Evolutionary conservation across 164 flowering plant genomes (phyloP).

Genomic region (Buxus sempervirens): DNA sequence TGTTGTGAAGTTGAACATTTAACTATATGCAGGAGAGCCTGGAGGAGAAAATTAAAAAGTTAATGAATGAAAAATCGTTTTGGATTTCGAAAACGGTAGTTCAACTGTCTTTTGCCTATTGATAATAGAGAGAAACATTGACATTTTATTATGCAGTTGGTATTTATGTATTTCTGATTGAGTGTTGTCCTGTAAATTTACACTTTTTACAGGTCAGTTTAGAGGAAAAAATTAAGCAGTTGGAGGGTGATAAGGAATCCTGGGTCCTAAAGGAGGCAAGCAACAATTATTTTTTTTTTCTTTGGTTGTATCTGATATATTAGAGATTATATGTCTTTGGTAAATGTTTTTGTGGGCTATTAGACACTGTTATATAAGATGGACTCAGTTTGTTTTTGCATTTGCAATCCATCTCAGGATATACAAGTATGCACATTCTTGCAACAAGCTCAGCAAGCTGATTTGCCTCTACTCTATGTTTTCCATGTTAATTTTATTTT

Average conservation of each 20-base stretch:
- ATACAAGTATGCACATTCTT: no score
- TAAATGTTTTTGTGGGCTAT: neutral
- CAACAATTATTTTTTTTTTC: neutral
- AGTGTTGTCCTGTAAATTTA: neutral
- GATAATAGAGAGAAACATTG: neutral
- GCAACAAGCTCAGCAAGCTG: no score
- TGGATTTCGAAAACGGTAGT: slow-evolving; percentile 26
- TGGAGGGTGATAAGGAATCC: slow-evolving; percentile 31
- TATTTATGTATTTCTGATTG: neutral
- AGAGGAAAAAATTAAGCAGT: slow-evolving; percentile 30
- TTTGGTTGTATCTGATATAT: neutral
- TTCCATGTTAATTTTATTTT: no score
- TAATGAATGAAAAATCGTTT: slow-evolving; percentile 20
- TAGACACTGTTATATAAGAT: neutral
- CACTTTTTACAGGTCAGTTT: slow-evolving; percentile 32
- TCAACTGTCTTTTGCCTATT: neutral
- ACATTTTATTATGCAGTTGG: neutral
- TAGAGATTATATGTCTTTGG: neutral
- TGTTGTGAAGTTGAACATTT: neutral
- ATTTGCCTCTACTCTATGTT: no score
- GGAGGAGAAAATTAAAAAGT: slow-evolving; percentile 28
- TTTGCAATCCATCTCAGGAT: neutral
- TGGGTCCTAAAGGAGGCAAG: slow-evolving; percentile 36
- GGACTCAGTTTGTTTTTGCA: neutral
- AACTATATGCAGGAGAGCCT: slow-evolving; percentile 24